Evolutionary conservation across 2,329 filamentous ascomycete genomes (phyloP).

Genomic region (Calonectria multiphialidica): DNA sequence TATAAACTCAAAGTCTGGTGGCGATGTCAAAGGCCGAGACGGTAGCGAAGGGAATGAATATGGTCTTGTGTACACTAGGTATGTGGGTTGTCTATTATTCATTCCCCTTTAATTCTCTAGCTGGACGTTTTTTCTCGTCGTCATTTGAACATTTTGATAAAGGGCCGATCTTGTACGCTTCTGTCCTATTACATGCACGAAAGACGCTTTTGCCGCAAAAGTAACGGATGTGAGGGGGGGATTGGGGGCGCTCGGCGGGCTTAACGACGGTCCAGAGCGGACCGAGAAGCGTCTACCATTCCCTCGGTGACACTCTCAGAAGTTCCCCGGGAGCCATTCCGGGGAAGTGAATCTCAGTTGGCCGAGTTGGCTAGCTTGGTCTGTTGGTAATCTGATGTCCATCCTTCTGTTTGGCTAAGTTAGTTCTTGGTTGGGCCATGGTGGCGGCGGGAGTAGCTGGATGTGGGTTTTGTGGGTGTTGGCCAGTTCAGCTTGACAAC

Average conservation of each 20-base stretch:
- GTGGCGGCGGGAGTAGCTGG: not conserved
- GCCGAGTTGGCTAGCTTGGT: not conserved
- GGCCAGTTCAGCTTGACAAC: not conserved
- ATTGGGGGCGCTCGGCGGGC: not conserved
- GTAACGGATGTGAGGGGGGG: not conserved
- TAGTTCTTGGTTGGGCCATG: not conserved
- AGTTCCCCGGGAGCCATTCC: not conserved
- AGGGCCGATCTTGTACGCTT: not conserved
- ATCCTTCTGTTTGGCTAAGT: not conserved
- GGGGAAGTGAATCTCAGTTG: not conserved
- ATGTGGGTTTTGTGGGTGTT: not conserved
- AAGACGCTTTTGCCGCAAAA: not conserved
- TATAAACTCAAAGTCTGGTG: not conserved
- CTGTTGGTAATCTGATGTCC: not conserved
- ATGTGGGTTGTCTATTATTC: not conserved
- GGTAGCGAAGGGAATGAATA: not conserved
- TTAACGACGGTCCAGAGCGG: slow-evolving; percentile 23
- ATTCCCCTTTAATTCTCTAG: not conserved
- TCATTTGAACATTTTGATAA: not conserved
- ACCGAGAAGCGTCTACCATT: slow-evolving; percentile 17
- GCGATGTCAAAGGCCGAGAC: not conserved
- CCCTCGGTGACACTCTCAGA: slow-evolving; percentile 25
- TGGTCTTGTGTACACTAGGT: not conserved
- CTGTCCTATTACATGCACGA: not conserved
- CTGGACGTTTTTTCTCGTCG: not conserved